A percentile compares a stretch with the other conserved stretches of the same genome.
These are phyloP conservation scores for Gossypium gossypioides DNA, from an alignment of 441 rosid genomes.

Conservation along the genomic window DNA sequence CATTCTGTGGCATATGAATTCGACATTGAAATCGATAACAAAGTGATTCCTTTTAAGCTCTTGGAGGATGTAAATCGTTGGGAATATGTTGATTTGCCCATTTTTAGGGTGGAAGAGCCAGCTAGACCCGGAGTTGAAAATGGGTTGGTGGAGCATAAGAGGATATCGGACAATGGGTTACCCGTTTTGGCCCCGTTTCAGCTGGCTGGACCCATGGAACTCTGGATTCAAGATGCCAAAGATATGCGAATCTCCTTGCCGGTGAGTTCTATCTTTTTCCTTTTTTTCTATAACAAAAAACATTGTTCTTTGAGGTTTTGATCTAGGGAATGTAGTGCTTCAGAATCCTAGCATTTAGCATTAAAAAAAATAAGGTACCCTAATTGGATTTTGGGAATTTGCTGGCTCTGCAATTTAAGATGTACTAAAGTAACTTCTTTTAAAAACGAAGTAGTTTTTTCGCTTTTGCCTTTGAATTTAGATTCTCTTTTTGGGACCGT, in stretches of 20 bases:
- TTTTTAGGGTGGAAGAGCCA: constrained; percentile 41
- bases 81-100: constrained; percentile 78
- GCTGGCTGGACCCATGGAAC: constrained; percentile 87
- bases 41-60: constrained; percentile 63
- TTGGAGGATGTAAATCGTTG: constrained; percentile 79
- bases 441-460: not conserved
- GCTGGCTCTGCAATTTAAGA: too few relatives aligned
- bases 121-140: constrained; percentile 20
- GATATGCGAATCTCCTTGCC: constrained; percentile 77
- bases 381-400: too few relatives aligned
- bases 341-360: not conserved
- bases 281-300: not conserved
- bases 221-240: constrained; percentile 87
- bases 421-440: not conserved
- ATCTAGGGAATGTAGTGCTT: not conserved
- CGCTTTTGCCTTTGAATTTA: not conserved
- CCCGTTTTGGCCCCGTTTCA: constrained; percentile 84
- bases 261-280: constrained; percentile 21
- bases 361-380: too few relatives aligned
- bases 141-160: constrained; percentile 34
- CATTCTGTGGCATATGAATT: constrained; percentile 79
- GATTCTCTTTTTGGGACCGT: too few relatives aligned
- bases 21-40: constrained; percentile 56
- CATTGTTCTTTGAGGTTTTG: not conserved
- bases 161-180: constrained; percentile 24